Percentiles rank a stretch among this genome's conserved stretches.
Evolutionary conservation across 2,329 filamentous ascomycete genomes (phyloP).

Genomic region (Fusarium camptoceras): DNA sequence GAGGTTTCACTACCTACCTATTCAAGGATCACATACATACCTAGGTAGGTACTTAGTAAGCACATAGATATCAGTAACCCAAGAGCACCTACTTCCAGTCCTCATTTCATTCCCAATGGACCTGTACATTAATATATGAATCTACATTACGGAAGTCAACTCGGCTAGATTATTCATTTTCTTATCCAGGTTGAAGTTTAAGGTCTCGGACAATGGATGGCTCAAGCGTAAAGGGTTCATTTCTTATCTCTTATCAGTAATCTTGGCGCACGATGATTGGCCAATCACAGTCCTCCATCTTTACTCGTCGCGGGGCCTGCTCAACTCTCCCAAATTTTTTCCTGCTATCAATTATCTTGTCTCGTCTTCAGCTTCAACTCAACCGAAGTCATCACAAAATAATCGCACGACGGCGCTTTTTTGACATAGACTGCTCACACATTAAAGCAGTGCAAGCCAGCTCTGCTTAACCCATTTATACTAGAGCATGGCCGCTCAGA

Average conservation of each 20-base stretch:
- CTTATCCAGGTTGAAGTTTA: background rate
- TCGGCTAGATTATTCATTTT: background rate
- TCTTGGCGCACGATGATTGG: slow-evolving; percentile 23
- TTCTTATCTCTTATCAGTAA: slow-evolving; percentile 36
- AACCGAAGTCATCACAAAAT: slow-evolving; percentile 16
- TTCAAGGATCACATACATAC: no score
- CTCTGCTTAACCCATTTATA: slow-evolving; percentile 23
- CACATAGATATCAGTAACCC: no score
- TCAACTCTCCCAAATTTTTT: slow-evolving; percentile 45
- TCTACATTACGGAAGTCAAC: background rate
- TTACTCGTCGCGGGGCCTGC: slow-evolving; percentile 38
- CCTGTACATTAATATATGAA: background rate
- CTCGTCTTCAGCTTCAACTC: slow-evolving; percentile 34
- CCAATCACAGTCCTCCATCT: slow-evolving; percentile 30
- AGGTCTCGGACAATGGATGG: background rate
- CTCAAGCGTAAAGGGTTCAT: background rate
- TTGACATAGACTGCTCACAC: background rate
- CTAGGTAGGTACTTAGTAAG: no score
- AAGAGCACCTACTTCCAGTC: background rate
- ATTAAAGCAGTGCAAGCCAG: slow-evolving; percentile 24
- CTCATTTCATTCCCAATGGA: background rate
- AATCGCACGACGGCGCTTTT: background rate
- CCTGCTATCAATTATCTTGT: slow-evolving; percentile 26
- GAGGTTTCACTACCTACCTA: background rate
- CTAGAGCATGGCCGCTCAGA: slow-evolving; percentile 55